phyloP scores from a whole-genome alignment of 2,329 filamentous ascomycete genomes.

The Diaporthe citriasiana region DNA sequence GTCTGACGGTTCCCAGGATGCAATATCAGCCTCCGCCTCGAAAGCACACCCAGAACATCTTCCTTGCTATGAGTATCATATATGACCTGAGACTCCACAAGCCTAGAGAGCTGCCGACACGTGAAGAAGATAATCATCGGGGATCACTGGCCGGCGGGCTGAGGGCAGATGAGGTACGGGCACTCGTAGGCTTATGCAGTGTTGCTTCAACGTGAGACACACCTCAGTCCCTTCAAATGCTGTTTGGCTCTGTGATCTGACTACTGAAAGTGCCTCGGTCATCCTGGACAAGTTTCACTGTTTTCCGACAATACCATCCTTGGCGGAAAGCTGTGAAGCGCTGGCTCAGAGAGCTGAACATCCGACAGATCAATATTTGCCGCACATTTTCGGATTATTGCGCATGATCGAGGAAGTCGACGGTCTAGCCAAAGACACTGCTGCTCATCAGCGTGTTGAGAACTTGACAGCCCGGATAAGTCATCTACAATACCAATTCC shows the following conservation, averaged over 20 bases:
- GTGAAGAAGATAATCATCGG: neutral
- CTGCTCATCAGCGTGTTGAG: neutral
- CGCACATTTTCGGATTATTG: neutral
- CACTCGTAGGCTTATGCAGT: neutral
- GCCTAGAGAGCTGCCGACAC: neutral
- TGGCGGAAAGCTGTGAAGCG: neutral
- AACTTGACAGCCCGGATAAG: neutral
- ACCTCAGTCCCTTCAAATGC: neutral
- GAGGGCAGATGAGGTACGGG: neutral
- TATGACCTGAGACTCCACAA: neutral
- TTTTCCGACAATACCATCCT: neutral
- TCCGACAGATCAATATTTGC: neutral
- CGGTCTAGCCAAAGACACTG: neutral
- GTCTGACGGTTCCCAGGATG: neutral
- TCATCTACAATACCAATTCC: neutral
- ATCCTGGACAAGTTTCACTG: constrained; percentile 9
- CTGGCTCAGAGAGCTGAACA: neutral
- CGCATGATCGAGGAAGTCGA: neutral
- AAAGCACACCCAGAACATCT: constrained; percentile 5
- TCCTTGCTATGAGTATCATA: constrained; percentile 15
- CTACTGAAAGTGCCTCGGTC: neutral
- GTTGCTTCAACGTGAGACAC: neutral
- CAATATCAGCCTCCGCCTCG: constrained; percentile 2
- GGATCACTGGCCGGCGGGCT: neutral
- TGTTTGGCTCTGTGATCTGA: neutral